These are phyloP conservation scores for Fonsecaea pedrosoi DNA, from an alignment of 2,329 filamentous ascomycete genomes.

Conservation along the genomic window DNA sequence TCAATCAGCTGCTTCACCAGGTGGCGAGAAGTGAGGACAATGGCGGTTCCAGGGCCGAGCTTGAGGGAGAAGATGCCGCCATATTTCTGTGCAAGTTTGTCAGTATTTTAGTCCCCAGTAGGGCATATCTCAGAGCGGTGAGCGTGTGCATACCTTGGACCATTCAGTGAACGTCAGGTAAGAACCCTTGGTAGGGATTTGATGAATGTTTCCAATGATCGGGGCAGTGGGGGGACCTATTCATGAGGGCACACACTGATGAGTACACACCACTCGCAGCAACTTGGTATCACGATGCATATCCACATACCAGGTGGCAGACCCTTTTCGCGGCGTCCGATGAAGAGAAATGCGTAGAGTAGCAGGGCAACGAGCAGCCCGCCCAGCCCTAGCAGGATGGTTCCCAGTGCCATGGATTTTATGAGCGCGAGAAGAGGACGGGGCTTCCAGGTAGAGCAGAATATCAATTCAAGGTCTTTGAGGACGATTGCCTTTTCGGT, in stretches of 20 bases:
- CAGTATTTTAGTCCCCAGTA: slow-evolving; percentile 30
- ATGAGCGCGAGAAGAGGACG: neutral
- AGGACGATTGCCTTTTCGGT: neutral
- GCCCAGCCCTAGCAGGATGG: slow-evolving; percentile 15
- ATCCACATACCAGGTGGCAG: slow-evolving; percentile 45
- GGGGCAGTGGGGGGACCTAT: slow-evolving; percentile 34
- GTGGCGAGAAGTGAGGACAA: slow-evolving; percentile 51
- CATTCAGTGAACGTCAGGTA: slow-evolving; percentile 52
- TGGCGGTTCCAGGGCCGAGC: slow-evolving; percentile 49
- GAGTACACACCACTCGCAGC: neutral
- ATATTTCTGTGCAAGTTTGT: slow-evolving; percentile 46
- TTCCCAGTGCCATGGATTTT: slow-evolving; percentile 8
- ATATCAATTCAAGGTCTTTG: neutral
- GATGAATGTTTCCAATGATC: slow-evolving; percentile 53
- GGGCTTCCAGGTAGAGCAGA: neutral
- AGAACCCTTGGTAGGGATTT: slow-evolving; percentile 46
- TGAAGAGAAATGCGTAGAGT: slow-evolving; percentile 30
- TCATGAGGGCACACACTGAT: neutral
- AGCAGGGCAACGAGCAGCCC: slow-evolving; percentile 26
- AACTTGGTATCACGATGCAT: neutral
- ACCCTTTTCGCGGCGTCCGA: slow-evolving; percentile 32
- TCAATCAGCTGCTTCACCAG: slow-evolving; percentile 55
- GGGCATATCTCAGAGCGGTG: slow-evolving; percentile 44
- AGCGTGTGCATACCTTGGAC: slow-evolving; percentile 42
- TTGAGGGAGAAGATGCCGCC: slow-evolving; percentile 55